A percentile compares a stretch with the other conserved stretches of the same genome.
Conservation (phyloP, 768 basidiomycete genomes). For the Sarcodon sp. region DNA sequence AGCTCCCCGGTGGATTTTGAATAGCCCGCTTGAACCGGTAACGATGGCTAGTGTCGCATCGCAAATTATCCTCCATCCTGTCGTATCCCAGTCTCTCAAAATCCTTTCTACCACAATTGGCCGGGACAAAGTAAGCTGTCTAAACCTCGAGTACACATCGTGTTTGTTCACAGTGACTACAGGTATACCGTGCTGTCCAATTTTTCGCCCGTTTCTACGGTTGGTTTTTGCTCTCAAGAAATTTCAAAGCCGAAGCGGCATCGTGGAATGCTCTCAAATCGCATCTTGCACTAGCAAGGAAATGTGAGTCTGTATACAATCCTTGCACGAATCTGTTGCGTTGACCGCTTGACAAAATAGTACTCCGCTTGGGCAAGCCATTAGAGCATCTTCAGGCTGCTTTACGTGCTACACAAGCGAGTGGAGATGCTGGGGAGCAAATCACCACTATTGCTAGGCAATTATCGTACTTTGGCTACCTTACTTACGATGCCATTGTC, state of each 20-base stretch:
- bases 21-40: background rate
- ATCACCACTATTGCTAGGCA: conserved; percentile 74
- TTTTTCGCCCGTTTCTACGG: conserved; percentile 84
- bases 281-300: conserved; percentile 75
- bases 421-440: conserved; percentile 53
- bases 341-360: conserved; percentile 25
- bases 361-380: conserved; percentile 88
- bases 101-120: conserved; percentile 74
- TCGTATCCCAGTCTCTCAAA: conserved; percentile 62
- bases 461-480: conserved; percentile 80
- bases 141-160: background rate
- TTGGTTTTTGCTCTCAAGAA: conserved; percentile 64
- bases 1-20: background rate
- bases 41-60: conserved; percentile 36
- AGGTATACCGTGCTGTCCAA: conserved; percentile 87
- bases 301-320: conserved; percentile 34
- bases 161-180: conserved; percentile 1
- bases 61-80: conserved; percentile 79
- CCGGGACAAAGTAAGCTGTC: conserved; percentile 66
- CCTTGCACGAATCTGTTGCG: background rate
- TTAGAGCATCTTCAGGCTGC: conserved; percentile 90
- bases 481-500: conserved; percentile 67
- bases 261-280: conserved; percentile 79
- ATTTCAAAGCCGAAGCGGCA: conserved; percentile 55
- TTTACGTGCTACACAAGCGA: conserved; percentile 47